Evolutionary conservation across 768 basidiomycete species (phyloP), one percentile per base, ranked within the genome.

Genomic region (Pisolithus sp.): DNA sequence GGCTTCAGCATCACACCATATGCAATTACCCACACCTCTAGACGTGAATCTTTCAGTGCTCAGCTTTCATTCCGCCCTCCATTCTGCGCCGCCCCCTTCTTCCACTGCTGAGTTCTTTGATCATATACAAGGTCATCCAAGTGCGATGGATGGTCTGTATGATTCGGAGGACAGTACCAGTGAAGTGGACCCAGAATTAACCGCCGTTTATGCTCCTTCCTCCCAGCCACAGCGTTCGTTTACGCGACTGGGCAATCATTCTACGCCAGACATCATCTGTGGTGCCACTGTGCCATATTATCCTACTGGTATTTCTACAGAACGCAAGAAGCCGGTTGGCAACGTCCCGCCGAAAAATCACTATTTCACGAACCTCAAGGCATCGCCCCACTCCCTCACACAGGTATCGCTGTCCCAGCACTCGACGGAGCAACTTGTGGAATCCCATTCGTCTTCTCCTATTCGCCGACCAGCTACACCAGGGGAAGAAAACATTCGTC

Each of bases 101-200:
- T 82, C 85, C 13, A 80, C 84, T 0, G 77, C 81, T 23, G 80
- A 80, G 28, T 89, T 89, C 74, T 89, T 89, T 64, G 86, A 89
- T 68, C 78, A 70, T 54, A 82, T 89, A 42, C 83, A 88, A 57
- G 70, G 76, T 15, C 81, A 85, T 41, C 79, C 79, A 6, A 84
- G 84, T 64, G 84, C 79, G 23, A 81, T 89, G 80, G 83, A 86
- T 57, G 86, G 84, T 55, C 68, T 85, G 49, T 85, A 84, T 53
- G 80, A 82, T 21, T 80, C 80, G 46, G 75, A 75, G 23, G 76
- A 76, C 50, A 68, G 67, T 48, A 52, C 59, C 37, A 65, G 68
- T 20, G 79, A 76, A 24, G 71, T 66, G 12, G 71, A 69, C 42
- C 66, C 67, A 15, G 73, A 73, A 15, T 59, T 70, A 21, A 59